Evolutionary conservation across 1,139 yeast genomes (phyloP).

Genomic region (Pichia terricola): DNA sequence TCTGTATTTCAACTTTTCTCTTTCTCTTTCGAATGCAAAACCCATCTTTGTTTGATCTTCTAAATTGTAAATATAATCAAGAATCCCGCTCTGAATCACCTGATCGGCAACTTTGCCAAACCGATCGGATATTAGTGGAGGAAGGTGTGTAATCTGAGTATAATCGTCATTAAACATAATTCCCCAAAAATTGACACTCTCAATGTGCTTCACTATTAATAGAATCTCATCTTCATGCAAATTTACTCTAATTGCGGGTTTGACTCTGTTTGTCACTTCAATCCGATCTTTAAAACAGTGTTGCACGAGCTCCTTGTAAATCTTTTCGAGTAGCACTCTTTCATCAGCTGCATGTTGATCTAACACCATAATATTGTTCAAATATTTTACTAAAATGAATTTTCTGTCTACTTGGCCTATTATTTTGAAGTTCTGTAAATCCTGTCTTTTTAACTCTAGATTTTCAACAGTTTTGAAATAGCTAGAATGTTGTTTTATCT

Average conservation of each 20-base stretch:
- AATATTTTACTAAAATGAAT: slow-evolving; percentile 39
- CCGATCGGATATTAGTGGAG: slow-evolving; percentile 29
- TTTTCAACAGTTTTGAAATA: slow-evolving; percentile 2
- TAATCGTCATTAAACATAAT: slow-evolving; percentile 23
- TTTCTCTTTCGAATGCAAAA: no score
- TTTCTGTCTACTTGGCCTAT: slow-evolving; percentile 49
- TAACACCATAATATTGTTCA: slow-evolving; percentile 29
- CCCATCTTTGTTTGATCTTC: not conserved
- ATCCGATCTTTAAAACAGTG: slow-evolving; percentile 1
- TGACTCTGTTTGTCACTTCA: not conserved
- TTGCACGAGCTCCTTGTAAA: slow-evolving; percentile 27
- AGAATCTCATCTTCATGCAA: not conserved
- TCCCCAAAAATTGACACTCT: slow-evolving; percentile 37
- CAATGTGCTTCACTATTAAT: slow-evolving; percentile 25
- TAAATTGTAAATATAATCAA: slow-evolving; percentile 27
- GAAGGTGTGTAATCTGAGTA: slow-evolving; percentile 30
- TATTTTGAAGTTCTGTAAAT: slow-evolving; percentile 20
- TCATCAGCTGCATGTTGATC: slow-evolving; percentile 85
- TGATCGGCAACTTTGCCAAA: slow-evolving; percentile 12
- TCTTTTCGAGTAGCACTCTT: slow-evolving; percentile 44
- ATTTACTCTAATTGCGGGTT: not conserved
- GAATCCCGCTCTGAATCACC: slow-evolving; percentile 29
- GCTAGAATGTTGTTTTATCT: slow-evolving; percentile 1
- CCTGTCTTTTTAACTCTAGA: slow-evolving; percentile 10
- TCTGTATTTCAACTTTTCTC: no score